Evolutionary conservation across 169 alveolate genomes (phyloP), one percentile per base, ranked within the genome.

Genomic region (Plasmodium gaboni): DNA sequence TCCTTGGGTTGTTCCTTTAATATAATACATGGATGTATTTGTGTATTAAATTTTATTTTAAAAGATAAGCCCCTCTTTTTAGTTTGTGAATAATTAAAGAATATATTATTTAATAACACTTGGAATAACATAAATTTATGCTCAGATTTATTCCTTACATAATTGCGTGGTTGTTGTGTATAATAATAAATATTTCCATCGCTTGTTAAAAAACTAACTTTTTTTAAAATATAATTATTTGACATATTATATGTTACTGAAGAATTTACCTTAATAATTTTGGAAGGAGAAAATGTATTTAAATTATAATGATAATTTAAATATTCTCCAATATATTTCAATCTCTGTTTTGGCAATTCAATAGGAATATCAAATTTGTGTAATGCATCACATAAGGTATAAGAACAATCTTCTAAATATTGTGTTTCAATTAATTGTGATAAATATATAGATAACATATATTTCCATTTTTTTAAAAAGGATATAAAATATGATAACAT

Each of bases 111-210:
- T 50, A 86, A 46, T 74, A 86, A 71, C 13, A 86, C 72, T 71
- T 86, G 92, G 50, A 86, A 60, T 50, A 86, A 53, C 74, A 44
- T 86, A 72, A 59, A 86, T 55, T 86, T 86, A 48, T 72, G 68
- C 63, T 86, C 92, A 28, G 92, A 86, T 32, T 70, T 86, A 26
- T 64, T 38, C 1, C 67, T 46, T 24, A 59, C 60, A 42, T 60
- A 71, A 71, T 71, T 86, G 44, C 85, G 63, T 17, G 87, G 87
- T 51, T 86, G 50, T 46, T 70, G 19, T 15, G 76, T 71, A 64
- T 70, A 86, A 60, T 86, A 53, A 63, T 67, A 51, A 22, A 59
- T 51, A 86, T 86, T 86, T 71, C 92, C 92, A 59, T 86, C 87
- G 55, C 51, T 71, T n/a, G 71, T 72, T 44, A 71, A 46, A 64